Evolutionary conservation across 2,329 filamentous ascomycete species (phyloP).

Genomic region (Cryphonectria japonica): DNA sequence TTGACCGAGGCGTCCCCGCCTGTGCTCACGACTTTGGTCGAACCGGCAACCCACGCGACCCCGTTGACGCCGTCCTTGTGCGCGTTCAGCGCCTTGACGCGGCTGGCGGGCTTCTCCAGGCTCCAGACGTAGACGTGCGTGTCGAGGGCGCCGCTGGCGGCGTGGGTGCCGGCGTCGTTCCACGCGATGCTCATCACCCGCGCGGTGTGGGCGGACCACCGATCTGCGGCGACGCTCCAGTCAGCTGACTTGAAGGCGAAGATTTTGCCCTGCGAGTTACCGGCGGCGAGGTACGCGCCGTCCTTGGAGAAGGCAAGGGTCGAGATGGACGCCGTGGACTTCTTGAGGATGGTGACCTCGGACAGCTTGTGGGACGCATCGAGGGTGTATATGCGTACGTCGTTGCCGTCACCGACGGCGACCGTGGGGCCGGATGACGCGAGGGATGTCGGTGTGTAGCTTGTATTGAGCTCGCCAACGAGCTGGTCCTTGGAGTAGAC

Average conservation of each 20-base stretch:
- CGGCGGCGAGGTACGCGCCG: constrained; percentile 78
- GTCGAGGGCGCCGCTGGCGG: constrained; percentile 84
- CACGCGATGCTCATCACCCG: constrained; percentile 68
- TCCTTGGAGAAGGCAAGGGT: constrained; percentile 81
- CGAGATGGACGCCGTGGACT: constrained; percentile 73
- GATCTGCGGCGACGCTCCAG: constrained; percentile 77
- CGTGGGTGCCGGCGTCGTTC: constrained; percentile 76
- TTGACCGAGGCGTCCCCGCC: constrained; percentile 92
- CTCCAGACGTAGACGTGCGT: constrained; percentile 95
- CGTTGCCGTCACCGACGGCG: constrained; percentile 73
- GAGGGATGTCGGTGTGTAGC: constrained; percentile 70
- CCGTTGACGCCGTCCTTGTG: constrained; percentile 96
- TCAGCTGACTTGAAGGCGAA: constrained; percentile 71
- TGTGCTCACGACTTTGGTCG: constrained; percentile 71
- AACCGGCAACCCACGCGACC: constrained; percentile 73
- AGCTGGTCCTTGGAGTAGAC: constrained; percentile 64
- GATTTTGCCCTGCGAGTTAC: constrained; percentile 85
- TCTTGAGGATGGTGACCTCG: constrained; percentile 62
- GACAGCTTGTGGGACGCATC: constrained; percentile 60
- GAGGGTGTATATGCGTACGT: constrained; percentile 73
- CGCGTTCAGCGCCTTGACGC: constrained; percentile 82
- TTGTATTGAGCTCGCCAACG: constrained; percentile 61
- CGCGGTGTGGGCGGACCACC: constrained; percentile 65
- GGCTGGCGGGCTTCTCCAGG: constrained; percentile 77
- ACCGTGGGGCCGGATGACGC: constrained; percentile 70